Evolutionary conservation across 2,329 filamentous ascomycete genomes (phyloP).

Genomic region (Raffaelea arxii): DNA sequence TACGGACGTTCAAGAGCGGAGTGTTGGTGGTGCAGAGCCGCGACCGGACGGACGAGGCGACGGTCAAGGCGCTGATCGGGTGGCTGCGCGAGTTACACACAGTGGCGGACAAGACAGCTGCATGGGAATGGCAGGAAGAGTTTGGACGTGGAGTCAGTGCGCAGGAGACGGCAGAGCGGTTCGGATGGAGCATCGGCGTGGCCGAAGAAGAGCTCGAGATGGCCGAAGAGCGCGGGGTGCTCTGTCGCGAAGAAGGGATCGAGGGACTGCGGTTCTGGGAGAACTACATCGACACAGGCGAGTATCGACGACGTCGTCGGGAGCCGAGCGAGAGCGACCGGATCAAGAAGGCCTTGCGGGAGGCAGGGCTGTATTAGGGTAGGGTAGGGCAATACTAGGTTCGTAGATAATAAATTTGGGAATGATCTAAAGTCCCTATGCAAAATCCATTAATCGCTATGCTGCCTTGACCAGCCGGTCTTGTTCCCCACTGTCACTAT

Average conservation of each 20-base stretch:
- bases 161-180: conserved; percentile 77
- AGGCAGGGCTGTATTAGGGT: conserved; percentile 28
- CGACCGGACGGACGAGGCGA: conserved; percentile 85
- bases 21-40: conserved; percentile 86
- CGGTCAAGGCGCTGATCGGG: conserved; percentile 61
- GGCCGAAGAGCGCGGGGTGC: conserved; percentile 80
- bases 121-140: conserved; percentile 64
- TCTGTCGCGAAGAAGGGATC: conserved; percentile 86
- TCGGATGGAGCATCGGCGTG: conserved; percentile 95
- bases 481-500: conserved; percentile 17
- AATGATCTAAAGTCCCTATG: background rate
- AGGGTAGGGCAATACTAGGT: background rate
- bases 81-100: conserved; percentile 71
- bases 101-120: conserved; percentile 19
- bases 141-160: conserved; percentile 85
- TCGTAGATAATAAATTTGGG: background rate
- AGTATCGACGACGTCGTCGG: conserved; percentile 17
- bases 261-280: conserved; percentile 92
- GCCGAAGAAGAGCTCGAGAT: conserved; percentile 93
- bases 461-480: conserved; percentile 5
- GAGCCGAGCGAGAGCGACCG: conserved; percentile 27
- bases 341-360: conserved; percentile 32
- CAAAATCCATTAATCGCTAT: background rate
- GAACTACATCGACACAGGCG: conserved; percentile 54
- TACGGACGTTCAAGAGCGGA: conserved; percentile 84